Conservation (phyloP, 169 alveolate species). For the Theileria equi region DNA sequence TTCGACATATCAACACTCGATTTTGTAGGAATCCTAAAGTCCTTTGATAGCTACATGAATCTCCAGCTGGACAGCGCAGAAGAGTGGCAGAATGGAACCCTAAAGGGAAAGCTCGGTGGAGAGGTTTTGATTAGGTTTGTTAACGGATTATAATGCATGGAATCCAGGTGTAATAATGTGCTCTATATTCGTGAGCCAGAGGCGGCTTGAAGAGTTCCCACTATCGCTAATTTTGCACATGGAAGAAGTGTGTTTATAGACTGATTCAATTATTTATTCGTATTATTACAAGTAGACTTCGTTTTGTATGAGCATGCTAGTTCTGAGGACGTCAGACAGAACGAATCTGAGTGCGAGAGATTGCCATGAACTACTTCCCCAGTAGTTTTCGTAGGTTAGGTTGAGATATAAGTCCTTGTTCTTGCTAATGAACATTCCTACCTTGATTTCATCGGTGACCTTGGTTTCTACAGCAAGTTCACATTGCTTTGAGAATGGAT, state of each 20-base stretch:
- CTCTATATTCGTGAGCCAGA: conserved; percentile 28
- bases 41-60: conserved; percentile 90
- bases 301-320: conserved; percentile 36
- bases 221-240: neutral
- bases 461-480: conserved; percentile 44
- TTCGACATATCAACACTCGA: conserved; percentile 17
- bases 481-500: conserved; percentile 33
- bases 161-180: conserved; percentile 49
- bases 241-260: neutral
- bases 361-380: conserved; percentile 57
- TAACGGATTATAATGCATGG: too few species aligned
- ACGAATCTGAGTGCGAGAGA: conserved; percentile 50
- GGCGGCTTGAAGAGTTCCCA: neutral
- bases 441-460: conserved; percentile 51
- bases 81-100: conserved; percentile 90
- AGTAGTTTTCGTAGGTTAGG: conserved; percentile 20
- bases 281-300: conserved; percentile 19
- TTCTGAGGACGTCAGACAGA: conserved; percentile 33
- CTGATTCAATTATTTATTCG: neutral
- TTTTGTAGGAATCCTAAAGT: conserved; percentile 75
- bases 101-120: conserved; percentile 87
- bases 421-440: conserved; percentile 37
- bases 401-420: conserved; percentile 33
- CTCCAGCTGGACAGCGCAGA: conserved; percentile 85
- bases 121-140: conserved; percentile 76